Percentiles rank a stretch among this genome's conserved stretches.
These are phyloP conservation scores for Alternaria ventricosa DNA, from an alignment of 2,329 filamentous ascomycete species.

Conservation along the genomic window DNA sequence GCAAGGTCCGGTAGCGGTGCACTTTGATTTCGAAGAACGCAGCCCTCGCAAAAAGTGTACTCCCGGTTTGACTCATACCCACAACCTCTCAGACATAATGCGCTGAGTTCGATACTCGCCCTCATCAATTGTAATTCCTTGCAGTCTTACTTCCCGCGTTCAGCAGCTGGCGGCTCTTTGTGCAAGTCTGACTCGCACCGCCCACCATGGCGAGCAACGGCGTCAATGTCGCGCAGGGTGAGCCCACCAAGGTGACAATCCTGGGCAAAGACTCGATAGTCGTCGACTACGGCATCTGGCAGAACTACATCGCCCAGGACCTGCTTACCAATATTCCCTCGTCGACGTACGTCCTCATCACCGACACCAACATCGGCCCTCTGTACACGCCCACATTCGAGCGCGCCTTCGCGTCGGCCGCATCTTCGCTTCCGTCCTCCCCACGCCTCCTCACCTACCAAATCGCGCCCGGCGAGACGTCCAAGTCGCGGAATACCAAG, in stretches of 20 bases:
- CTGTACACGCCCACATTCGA: slow-evolving; percentile 83
- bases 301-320: slow-evolving; percentile 79
- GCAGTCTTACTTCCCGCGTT: not conserved
- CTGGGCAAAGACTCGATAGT: slow-evolving; percentile 89
- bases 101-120: not conserved
- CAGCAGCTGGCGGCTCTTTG: slow-evolving; percentile 7
- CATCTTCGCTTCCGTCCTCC: slow-evolving; percentile 52
- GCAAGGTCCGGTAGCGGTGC: slow-evolving; percentile 24
- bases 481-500: slow-evolving; percentile 92
- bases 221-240: slow-evolving; percentile 29
- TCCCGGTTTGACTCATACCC: slow-evolving; percentile 7
- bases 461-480: slow-evolving; percentile 89
- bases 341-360: slow-evolving; percentile 94
- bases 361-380: slow-evolving; percentile 87
- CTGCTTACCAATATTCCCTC: slow-evolving; percentile 78
- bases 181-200: slow-evolving; percentile 19
- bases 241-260: slow-evolving; percentile 74
- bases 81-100: slow-evolving; percentile 1
- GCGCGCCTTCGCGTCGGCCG: slow-evolving; percentile 64
- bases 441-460: slow-evolving; percentile 85
- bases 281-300: slow-evolving; percentile 90
- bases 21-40: slow-evolving; percentile 8
- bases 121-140: slow-evolving; percentile 6
- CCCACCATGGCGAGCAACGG: slow-evolving; percentile 42
- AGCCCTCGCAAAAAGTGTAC: slow-evolving; percentile 8